phyloP scores from a whole-genome alignment of 2,329 filamentous ascomycete species.

The Exophiala sideris region DNA sequence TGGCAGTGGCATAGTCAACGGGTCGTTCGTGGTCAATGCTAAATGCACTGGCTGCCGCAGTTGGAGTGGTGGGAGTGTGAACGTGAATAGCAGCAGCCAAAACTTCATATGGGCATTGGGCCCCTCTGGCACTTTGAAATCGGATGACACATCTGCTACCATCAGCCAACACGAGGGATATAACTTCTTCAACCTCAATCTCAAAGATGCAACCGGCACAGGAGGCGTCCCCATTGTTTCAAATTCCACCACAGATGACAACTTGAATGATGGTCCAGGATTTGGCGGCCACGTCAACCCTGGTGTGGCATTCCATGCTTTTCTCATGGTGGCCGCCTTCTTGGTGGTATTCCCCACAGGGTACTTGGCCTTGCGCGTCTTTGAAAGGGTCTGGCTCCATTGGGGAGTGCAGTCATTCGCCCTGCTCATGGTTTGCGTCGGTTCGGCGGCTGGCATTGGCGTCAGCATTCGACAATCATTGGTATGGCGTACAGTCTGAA shows the following conservation, averaged over 20 bases:
- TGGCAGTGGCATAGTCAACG: slow-evolving; percentile 47
- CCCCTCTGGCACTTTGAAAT: slow-evolving; percentile 42
- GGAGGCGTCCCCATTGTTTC: slow-evolving; percentile 40
- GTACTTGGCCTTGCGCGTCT: slow-evolving; percentile 51
- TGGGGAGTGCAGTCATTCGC: slow-evolving; percentile 53
- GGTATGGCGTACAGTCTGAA: slow-evolving; percentile 41
- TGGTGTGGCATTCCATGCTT: slow-evolving; percentile 33
- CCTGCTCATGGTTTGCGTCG: slow-evolving; percentile 48
- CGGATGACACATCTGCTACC: slow-evolving; percentile 42
- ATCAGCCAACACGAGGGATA: slow-evolving; percentile 54
- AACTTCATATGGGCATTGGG: slow-evolving; percentile 58
- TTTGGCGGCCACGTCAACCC: slow-evolving; percentile 5
- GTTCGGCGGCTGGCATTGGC: slow-evolving; percentile 52
- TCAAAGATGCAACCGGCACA: slow-evolving; percentile 50
- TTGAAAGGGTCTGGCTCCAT: slow-evolving; percentile 54
- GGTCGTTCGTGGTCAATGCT: slow-evolving; percentile 48
- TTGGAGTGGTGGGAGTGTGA: slow-evolving; percentile 51
- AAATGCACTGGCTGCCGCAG: slow-evolving; percentile 53
- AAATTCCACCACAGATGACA: slow-evolving; percentile 37
- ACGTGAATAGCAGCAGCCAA: slow-evolving; percentile 48
- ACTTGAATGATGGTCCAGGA: slow-evolving; percentile 28
- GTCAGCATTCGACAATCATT: slow-evolving; percentile 54
- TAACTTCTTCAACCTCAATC: slow-evolving; percentile 56
- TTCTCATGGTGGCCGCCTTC: slow-evolving; percentile 56
- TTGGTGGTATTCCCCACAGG: slow-evolving; percentile 57